phyloP scores from a whole-genome alignment of 257 asterid genomes.

The Rubia yunnanensis region DNA sequence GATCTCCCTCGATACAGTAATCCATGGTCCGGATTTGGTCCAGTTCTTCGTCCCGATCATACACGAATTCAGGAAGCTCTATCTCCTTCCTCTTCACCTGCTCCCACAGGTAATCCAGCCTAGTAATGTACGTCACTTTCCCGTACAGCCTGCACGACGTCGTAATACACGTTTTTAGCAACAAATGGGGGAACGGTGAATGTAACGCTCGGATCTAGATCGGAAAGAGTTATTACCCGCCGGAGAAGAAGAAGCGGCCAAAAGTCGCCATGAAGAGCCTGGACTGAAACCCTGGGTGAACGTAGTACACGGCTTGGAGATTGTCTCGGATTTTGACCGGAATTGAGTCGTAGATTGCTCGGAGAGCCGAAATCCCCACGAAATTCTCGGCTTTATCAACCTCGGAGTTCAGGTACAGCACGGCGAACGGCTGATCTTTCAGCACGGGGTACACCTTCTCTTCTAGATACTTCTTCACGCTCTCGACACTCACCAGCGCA shows the following conservation, averaged over 20 bases:
- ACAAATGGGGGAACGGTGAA: background rate
- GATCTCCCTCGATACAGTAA: conserved; percentile 83
- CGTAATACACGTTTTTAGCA: background rate
- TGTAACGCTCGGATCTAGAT: background rate
- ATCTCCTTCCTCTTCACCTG: conserved; percentile 53
- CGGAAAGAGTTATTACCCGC: conserved; percentile 30
- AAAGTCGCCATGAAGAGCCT: conserved; percentile 81
- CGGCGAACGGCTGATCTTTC: conserved; percentile 49
- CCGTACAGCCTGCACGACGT: conserved; percentile 41
- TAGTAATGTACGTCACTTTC: conserved; percentile 58
- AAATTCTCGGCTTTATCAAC: conserved; percentile 53
- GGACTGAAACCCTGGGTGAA: conserved; percentile 78
- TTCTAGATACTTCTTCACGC: conserved; percentile 53
- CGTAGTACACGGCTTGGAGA: conserved; percentile 53
- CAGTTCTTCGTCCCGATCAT: conserved; percentile 75
- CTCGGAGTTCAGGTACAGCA: conserved; percentile 62
- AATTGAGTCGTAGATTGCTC: conserved; percentile 51
- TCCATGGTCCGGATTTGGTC: conserved; percentile 59
- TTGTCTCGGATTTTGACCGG: conserved; percentile 42
- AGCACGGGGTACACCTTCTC: conserved; percentile 49
- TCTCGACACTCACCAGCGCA: conserved; percentile 41
- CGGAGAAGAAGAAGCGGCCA: conserved; percentile 61
- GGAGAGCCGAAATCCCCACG: conserved; percentile 59
- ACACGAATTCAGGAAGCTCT: conserved; percentile 74
- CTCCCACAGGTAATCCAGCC: conserved; percentile 72